phyloP scores from a whole-genome alignment of 257 asterid species.

The Nicotiana benthamiana region DNA sequence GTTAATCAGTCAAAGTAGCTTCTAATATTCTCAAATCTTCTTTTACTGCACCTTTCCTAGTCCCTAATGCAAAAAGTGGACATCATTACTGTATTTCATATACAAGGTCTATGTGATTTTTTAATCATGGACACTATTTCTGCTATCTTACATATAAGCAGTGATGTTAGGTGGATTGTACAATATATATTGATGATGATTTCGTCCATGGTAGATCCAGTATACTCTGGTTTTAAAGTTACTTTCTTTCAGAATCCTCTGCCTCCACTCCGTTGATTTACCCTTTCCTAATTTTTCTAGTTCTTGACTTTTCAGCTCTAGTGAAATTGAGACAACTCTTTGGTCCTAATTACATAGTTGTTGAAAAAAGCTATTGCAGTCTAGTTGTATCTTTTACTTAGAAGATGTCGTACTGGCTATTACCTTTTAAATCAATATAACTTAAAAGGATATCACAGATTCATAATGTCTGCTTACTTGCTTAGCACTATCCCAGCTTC shows the following conservation, averaged over 20 bases:
- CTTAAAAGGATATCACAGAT: background rate
- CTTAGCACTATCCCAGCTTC: background rate
- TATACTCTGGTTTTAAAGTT: background rate
- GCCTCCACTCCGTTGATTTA: background rate
- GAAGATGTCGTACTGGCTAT: background rate
- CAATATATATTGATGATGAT: background rate
- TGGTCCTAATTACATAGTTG: background rate
- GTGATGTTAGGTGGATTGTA: background rate
- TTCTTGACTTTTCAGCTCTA: background rate
- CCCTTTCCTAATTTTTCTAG: background rate
- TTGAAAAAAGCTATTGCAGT: background rate
- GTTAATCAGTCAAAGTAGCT: background rate
- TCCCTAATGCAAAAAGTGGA: background rate
- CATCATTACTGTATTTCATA: background rate
- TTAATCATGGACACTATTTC: background rate
- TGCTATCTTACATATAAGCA: background rate
- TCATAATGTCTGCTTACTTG: background rate
- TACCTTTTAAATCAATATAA: too few species aligned
- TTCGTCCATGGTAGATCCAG: background rate
- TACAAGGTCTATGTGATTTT: background rate
- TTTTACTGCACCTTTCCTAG: background rate
- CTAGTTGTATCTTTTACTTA: background rate
- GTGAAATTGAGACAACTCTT: background rate
- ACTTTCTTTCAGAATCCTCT: background rate
- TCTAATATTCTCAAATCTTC: background rate